Evolutionary conservation across 2,329 filamentous ascomycete species (phyloP).

Genomic region (Fusarium fracticaudum): DNA sequence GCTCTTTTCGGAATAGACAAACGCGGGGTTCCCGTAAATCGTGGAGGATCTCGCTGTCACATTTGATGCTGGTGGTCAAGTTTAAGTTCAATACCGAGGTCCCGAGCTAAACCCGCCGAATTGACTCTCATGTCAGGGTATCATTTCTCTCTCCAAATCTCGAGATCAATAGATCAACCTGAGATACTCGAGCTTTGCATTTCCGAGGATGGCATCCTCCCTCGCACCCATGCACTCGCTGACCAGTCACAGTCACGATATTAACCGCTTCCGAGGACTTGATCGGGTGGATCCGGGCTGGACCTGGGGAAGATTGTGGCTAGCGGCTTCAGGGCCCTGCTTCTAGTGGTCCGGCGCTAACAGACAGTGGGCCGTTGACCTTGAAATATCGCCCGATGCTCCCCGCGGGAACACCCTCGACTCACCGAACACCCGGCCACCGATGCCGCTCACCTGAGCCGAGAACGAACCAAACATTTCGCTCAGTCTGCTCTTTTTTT

Average conservation of each 20-base stretch:
- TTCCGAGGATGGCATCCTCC: not conserved
- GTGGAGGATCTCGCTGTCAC: not conserved
- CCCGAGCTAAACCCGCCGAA: conserved; percentile 20
- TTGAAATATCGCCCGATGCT: conserved; percentile 36
- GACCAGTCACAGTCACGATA: conserved; percentile 17
- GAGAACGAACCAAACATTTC: conserved; percentile 8
- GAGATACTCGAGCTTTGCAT: not conserved
- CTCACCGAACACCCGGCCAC: conserved; percentile 32
- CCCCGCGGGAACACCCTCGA: conserved; percentile 17
- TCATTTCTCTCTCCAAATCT: not conserved
- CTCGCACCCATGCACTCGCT: not conserved
- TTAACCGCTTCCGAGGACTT: conserved; percentile 19
- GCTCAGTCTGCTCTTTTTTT: not conserved
- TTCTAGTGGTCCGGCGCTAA: conserved; percentile 34
- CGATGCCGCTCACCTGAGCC: conserved; percentile 36
- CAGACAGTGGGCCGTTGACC: conserved; percentile 31
- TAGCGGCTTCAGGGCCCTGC: conserved; percentile 20
- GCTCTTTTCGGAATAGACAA: not conserved
- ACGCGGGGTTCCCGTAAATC: conserved; percentile 11
- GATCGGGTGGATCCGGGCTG: conserved; percentile 37
- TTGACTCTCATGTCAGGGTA: not conserved
- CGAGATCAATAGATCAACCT: not conserved
- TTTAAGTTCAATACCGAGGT: conserved; percentile 4
- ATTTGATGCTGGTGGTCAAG: not conserved
- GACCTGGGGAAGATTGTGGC: conserved; percentile 24